phyloP scores from a whole-genome alignment of 345 rosid genomes.

The Eucalyptus marginata region DNA sequence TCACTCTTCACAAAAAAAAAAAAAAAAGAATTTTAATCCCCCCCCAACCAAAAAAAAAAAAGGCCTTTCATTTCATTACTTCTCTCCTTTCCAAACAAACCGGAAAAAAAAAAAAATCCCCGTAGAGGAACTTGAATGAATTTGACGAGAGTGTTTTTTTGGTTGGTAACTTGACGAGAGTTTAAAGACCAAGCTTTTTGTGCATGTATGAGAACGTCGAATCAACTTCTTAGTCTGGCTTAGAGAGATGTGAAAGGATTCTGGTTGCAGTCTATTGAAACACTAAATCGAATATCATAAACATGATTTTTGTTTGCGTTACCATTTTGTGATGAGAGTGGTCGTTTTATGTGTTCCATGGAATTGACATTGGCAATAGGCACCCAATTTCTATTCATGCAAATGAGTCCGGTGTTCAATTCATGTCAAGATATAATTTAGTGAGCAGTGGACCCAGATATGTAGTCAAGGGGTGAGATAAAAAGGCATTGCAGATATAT shows the following conservation, averaged over 20 bases:
- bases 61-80: too few species aligned
- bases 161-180: background rate
- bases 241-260: background rate
- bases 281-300: too few species aligned
- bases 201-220: background rate
- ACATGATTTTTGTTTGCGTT: too few species aligned
- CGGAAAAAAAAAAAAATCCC: too few species aligned
- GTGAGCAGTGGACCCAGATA: background rate
- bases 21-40: accelerated
- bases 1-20: too few species aligned
- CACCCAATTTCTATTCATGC: background rate
- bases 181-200: background rate
- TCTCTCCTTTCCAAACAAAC: too few species aligned
- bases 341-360: background rate
- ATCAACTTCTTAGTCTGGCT: background rate
- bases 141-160: too few species aligned
- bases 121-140: background rate
- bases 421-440: background rate
- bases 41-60: too few species aligned
- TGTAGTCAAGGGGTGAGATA: too few species aligned
- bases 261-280: background rate
- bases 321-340: too few species aligned
- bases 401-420: background rate
- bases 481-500: background rate
- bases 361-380: background rate